Evolutionary conservation across 2,329 filamentous ascomycete genomes (phyloP).

Genomic region (Fusarium humuli): DNA sequence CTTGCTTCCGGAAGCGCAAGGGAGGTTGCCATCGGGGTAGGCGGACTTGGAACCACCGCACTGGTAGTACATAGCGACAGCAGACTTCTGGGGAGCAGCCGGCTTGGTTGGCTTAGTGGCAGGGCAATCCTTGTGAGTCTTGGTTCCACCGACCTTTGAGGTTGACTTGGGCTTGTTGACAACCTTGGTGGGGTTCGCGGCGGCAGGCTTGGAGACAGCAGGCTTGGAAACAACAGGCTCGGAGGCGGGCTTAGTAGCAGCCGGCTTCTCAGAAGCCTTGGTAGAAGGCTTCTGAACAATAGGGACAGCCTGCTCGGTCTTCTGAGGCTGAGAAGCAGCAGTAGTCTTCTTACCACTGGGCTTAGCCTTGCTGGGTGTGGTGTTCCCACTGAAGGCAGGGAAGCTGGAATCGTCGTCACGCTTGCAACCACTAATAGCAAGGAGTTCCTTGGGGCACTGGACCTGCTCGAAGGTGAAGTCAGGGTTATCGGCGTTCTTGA

Average conservation of each 20-base stretch:
- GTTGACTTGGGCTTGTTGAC: constrained; percentile 12
- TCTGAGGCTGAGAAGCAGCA: constrained; percentile 13
- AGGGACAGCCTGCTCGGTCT: constrained; percentile 23
- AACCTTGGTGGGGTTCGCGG: constrained; percentile 10
- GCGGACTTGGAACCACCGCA: constrained; percentile 40
- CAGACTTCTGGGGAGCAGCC: constrained; percentile 14
- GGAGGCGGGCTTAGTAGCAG: constrained; percentile 8
- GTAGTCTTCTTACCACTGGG: constrained; percentile 4
- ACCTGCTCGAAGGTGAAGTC: constrained; percentile 66
- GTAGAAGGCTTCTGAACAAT: constrained; percentile 28
- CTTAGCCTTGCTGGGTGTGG: constrained; percentile 25
- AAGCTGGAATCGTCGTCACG: constrained; percentile 49
- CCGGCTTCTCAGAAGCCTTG: constrained; percentile 11
- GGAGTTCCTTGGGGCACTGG: constrained; percentile 64
- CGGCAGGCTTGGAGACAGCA: constrained; percentile 11
- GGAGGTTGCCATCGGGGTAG: constrained; percentile 39
- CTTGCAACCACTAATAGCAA: constrained; percentile 53
- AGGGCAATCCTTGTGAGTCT: constrained; percentile 29
- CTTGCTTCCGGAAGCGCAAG: constrained; percentile 40
- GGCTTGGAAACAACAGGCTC: constrained; percentile 1
- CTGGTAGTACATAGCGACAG: constrained; percentile 35
- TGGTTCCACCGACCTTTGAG: constrained; percentile 31
- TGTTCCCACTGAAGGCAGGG: constrained; percentile 39
- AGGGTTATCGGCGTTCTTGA: constrained; percentile 69
- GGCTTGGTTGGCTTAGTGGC: constrained; percentile 28